Percentiles rank a stretch among this genome's conserved stretches.
Conservation (phyloP, 1,284 basidiomycete species). For the Schizopora paradoxa region DNA sequence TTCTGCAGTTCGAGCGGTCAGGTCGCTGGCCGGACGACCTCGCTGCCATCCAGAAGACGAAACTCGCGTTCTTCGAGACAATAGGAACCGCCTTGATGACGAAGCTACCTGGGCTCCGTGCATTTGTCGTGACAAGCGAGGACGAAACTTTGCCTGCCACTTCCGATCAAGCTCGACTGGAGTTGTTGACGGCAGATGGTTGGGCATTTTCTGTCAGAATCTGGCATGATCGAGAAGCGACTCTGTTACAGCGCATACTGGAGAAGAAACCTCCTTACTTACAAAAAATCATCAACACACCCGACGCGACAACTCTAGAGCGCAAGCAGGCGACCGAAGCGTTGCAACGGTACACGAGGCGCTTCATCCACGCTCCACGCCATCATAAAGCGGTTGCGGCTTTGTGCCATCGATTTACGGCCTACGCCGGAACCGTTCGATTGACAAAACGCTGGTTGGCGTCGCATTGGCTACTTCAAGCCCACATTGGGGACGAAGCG, state of each 20-base stretch:
- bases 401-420: constrained; percentile 74
- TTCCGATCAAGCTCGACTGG: constrained; percentile 69
- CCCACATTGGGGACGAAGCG: constrained; percentile 69
- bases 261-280: constrained; percentile 35
- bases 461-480: constrained; percentile 78
- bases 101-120: constrained; percentile 45
- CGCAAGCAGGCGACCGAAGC: constrained; percentile 58
- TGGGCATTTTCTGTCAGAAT: constrained; percentile 86
- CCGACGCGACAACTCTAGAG: constrained; percentile 37
- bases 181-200: constrained; percentile 77
- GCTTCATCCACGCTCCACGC: constrained; percentile 74
- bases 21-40: constrained; percentile 95
- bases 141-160: constrained; percentile 47
- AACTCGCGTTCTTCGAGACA: constrained; percentile 87
- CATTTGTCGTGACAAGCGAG: constrained; percentile 54
- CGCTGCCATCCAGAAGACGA: constrained; percentile 89
- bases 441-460: constrained; percentile 92
- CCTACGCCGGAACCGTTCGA: constrained; percentile 81
- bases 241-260: constrained; percentile 71
- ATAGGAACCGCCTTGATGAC: constrained; percentile 62
- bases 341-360: constrained; percentile 57
- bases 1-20: constrained; percentile 88
- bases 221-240: constrained; percentile 84
- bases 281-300: too few relatives aligned
- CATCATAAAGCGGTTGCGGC: constrained; percentile 85